Evolutionary conservation across 169 alveolate genomes (phyloP), one percentile per base, ranked within the genome.

Genomic region (Cryptosporidium ryanae): DNA sequence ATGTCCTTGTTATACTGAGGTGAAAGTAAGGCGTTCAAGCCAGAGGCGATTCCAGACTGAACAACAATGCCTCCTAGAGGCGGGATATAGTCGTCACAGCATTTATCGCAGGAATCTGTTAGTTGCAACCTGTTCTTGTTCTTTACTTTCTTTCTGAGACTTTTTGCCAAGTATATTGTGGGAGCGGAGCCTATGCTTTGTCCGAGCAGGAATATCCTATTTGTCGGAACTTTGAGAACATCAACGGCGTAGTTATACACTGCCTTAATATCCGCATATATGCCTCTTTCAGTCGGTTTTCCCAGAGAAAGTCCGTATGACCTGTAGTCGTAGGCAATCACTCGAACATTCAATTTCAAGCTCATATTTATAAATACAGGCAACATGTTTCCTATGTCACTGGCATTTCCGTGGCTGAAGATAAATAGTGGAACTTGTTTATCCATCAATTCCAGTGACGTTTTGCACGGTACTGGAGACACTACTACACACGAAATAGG

Each of bases 151-250:
- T 76, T 76, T 8, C 76, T 44, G 21, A 76, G 64, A 3, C 38
- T 55, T 43, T 13, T 61, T 18, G 87, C 87, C 18, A 76, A 65
- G 13, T 55, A 43, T 6, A 76, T 6, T 17, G 87, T 59, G 15
- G 87, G 87, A 61, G 87, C 87, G 34, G 87, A 76, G 6, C 87
- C 87, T 12, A 76, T 76, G 21, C 87, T 76, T 46, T 76, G 87
- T 32, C 87, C 87, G n/a, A 76, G 25, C 23, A 76, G 34, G 43
- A 76, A 76, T 18, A 76, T 76, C 46, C 23, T 49, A 18, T 76
- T 25, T 5, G 87, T 15, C 25, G 70, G 70, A 18, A 76, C 8
- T 0, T 76, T 76, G 38, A 76, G 43, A n/a, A 34, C 87, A n/a
- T 57, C 34, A 12, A 18, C 27, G n/a, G 87, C 87, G 44, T 76